Base-by-base conservation (phyloP, 2,329 filamentous ascomycete species). In the Talaromyces rugulosus region DNA sequence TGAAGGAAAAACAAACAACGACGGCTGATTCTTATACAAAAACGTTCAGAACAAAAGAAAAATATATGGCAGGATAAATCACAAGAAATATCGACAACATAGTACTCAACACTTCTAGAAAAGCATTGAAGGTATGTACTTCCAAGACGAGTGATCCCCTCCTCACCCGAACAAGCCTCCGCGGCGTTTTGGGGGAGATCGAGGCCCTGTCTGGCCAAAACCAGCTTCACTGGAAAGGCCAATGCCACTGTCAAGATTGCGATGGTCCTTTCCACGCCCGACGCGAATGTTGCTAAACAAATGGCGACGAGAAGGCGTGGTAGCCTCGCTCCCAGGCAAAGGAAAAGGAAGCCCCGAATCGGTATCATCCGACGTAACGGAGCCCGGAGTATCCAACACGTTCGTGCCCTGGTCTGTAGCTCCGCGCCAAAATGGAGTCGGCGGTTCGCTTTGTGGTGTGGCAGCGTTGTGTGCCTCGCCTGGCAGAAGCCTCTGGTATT, bases 281-380 rank as follows among this genome's bases (percentile, higher is more conserved):
- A 75, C 65, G 62, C 77, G 75, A n/a, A 77, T 71, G 65, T 81
- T 76, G 28, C 74, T 74, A 65, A 78, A 81, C 62, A 72, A 71
- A 60, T 73, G 77, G 18, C 11, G 47, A 23, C 42, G 9, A 33
- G 76, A 71, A 2, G 79, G 79, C 1, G 79, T 81, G 40, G 80
- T 75, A 3, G 79, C 76, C 30, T 75, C 75, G 57, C 72, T 77
- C 31, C 69, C 74, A 58, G 67, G n/a, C 66, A 55, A 68, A 64
- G 14, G 62, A 67, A 18, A 65, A 62, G 52, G 16, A 69, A 72
- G 59, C 74, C 73, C 55, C 74, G 66, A 51, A 74, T 76, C 73
- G 11, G 74, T 75, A 59, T 71, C 72, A 14, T 77, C 60, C 28
- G 50, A 53, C 50, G 31, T 30, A 28, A 4, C 27, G 16, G 12